A percentile compares a stretch with the other conserved stretches of the same genome.
Conservation (phyloP, 768 basidiomycete genomes). For the Sporobolomyces roseus region DNA sequence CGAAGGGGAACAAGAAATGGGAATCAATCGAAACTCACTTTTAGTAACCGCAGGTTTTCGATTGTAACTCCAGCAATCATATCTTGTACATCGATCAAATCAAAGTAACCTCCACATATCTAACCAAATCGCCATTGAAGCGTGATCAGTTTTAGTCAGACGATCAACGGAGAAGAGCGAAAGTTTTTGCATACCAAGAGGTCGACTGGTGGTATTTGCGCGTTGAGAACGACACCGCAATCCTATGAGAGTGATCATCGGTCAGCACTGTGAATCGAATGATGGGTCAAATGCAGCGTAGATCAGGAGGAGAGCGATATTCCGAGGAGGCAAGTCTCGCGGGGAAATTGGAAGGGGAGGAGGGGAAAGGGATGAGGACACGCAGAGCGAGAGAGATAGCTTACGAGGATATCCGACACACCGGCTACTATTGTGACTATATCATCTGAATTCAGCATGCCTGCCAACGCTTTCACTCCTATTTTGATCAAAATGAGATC, state of each 20-base stretch:
- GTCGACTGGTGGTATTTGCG: slow-evolving; percentile 26
- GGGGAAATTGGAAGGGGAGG: background rate
- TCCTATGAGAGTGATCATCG: background rate
- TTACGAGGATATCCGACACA: slow-evolving; percentile 20
- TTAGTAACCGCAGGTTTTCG: slow-evolving; percentile 7
- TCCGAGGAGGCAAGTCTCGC: too few species aligned
- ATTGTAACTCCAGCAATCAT: slow-evolving; percentile 15
- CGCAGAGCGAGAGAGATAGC: background rate
- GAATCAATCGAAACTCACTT: slow-evolving; percentile 16
- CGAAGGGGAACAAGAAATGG: too few species aligned
- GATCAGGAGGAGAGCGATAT: too few species aligned
- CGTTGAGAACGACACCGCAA: slow-evolving; percentile 26
- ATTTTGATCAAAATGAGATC: too few species aligned
- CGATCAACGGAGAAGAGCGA: background rate
- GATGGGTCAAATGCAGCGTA: too few species aligned
- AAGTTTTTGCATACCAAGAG: slow-evolving; percentile 17
- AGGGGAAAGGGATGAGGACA: background rate
- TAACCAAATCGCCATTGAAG: too few species aligned
- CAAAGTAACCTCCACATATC: slow-evolving; percentile 36
- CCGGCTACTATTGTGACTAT: slow-evolving; percentile 9
- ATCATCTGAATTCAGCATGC: slow-evolving; percentile 4
- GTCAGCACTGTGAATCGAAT: too few species aligned
- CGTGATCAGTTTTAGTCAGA: too few species aligned
- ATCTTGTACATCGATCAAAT: slow-evolving; percentile 29
- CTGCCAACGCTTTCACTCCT: slow-evolving; percentile 17